Evolutionary conservation across 2,329 filamentous ascomycete genomes (phyloP).

Genomic region (Grosmannia huntii): DNA sequence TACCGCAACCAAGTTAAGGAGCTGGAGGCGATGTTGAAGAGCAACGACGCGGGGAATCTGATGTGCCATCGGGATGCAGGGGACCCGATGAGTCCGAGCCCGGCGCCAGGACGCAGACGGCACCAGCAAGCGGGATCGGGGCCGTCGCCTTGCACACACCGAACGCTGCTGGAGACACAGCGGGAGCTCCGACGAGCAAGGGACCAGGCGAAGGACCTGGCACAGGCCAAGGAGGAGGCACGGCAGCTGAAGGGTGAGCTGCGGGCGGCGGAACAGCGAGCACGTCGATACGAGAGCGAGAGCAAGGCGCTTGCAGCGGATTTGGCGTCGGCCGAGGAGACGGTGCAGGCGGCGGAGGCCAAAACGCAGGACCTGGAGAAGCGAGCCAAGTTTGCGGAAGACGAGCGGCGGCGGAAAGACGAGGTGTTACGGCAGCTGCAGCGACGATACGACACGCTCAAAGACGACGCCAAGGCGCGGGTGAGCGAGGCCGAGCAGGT

Average conservation of each 20-base stretch:
- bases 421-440: slow-evolving; percentile 38
- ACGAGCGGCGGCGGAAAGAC: slow-evolving; percentile 26
- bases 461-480: slow-evolving; percentile 37
- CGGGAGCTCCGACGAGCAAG: slow-evolving; percentile 41
- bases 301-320: slow-evolving; percentile 21
- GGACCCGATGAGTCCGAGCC: neutral
- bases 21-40: slow-evolving; percentile 37
- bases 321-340: slow-evolving; percentile 14
- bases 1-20: slow-evolving; percentile 48
- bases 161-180: slow-evolving; percentile 37
- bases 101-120: neutral
- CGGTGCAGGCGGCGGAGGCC: slow-evolving; percentile 14
- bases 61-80: slow-evolving; percentile 17
- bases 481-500: slow-evolving; percentile 44
- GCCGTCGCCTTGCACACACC: slow-evolving; percentile 36
- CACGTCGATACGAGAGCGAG: slow-evolving; percentile 23
- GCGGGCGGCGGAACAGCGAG: slow-evolving; percentile 31
- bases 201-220: slow-evolving; percentile 39
- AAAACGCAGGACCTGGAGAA: slow-evolving; percentile 18
- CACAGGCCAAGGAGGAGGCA: slow-evolving; percentile 39
- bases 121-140: slow-evolving; percentile 19
- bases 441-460: slow-evolving; percentile 34
- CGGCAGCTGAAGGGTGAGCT: slow-evolving; percentile 37
- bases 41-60: slow-evolving; percentile 21
- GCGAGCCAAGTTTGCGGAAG: slow-evolving; percentile 19